Evolutionary conservation across 805 yeast species (phyloP).

Genomic region (Candida namnaoensis): DNA sequence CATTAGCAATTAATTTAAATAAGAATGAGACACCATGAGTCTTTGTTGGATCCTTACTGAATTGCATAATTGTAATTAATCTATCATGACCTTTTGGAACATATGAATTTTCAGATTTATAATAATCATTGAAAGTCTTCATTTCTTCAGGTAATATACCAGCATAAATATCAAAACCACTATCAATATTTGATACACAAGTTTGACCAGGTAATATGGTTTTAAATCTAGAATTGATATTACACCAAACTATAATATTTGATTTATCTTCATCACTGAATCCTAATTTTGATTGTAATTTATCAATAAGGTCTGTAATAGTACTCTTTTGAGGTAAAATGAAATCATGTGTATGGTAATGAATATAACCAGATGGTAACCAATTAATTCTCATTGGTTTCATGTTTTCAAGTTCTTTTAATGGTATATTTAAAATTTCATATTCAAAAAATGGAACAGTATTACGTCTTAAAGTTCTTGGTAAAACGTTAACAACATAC

Average conservation of each 20-base stretch:
- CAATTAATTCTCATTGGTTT: conserved; percentile 57
- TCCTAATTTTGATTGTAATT: conserved; percentile 45
- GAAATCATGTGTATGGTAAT: conserved; percentile 60
- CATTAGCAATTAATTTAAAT: conserved; percentile 63
- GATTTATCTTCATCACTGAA: conserved; percentile 38
- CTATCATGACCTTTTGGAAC: conserved; percentile 20
- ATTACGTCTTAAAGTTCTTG: conserved; percentile 21
- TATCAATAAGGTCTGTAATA: conserved; percentile 43
- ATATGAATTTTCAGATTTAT: conserved; percentile 16
- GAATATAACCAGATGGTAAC: conserved; percentile 65
- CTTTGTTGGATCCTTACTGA: conserved; percentile 54
- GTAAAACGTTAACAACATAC: conserved; percentile 22
- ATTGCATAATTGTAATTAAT: conserved; percentile 66
- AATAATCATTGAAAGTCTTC: conserved; percentile 14
- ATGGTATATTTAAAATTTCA: conserved; percentile 67
- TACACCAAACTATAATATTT: conserved; percentile 50
- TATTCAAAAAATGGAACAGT: conserved; percentile 49
- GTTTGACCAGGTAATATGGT: conserved; percentile 25
- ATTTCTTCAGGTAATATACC: conserved; percentile 35
- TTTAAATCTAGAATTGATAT: conserved; percentile 24
- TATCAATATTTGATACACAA: conserved; percentile 30
- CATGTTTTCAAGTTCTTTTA: conserved; percentile 73
- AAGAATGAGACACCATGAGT: conserved; percentile 84
- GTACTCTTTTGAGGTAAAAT: conserved; percentile 57
- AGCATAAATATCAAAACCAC: conserved; percentile 31